A percentile compares a stretch with the other conserved stretches of the same genome.
Evolutionary conservation across 2,329 filamentous ascomycete genomes (phyloP).

Genomic region (Ilyonectria mors-panacis): DNA sequence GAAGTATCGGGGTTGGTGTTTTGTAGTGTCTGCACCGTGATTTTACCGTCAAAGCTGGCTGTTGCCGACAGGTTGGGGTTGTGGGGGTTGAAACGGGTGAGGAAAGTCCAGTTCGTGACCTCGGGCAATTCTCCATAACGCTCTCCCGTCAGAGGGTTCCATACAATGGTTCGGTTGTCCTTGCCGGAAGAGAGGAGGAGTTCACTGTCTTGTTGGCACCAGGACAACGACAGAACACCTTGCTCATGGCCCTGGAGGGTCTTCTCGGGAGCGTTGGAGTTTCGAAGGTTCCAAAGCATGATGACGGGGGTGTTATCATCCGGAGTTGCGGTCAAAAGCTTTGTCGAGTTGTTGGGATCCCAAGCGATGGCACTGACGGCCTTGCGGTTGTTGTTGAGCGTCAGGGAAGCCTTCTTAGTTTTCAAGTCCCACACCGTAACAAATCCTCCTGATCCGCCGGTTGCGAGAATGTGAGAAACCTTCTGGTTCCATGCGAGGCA

Average conservation of each 20-base stretch:
- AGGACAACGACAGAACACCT: conserved; percentile 92
- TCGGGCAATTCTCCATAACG: conserved; percentile 93
- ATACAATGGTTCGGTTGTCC: conserved; percentile 94
- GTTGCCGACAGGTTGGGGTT: conserved; percentile 95
- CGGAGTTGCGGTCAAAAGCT: conserved; percentile 92
- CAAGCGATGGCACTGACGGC: conserved; percentile 95
- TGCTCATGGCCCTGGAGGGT: conserved; percentile 93
- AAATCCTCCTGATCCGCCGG: conserved; percentile 92
- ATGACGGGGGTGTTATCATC: conserved; percentile 92
- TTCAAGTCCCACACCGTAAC: conserved; percentile 99
- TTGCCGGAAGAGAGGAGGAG: conserved; percentile 94
- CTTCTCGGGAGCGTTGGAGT: conserved; percentile 94
- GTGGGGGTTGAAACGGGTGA: conserved; percentile 92
- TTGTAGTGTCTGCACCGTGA: conserved; percentile 92
- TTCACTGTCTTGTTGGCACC: conserved; percentile 93
- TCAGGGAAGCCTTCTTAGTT: conserved; percentile 96
- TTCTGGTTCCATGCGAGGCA: conserved; percentile 99
- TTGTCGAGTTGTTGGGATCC: conserved; percentile 96
- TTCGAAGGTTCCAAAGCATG: conserved; percentile 93
- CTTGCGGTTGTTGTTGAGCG: conserved; percentile 95
- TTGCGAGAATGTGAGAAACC: conserved; percentile 95
- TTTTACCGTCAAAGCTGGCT: conserved; percentile 97
- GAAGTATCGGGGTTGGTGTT: conserved; percentile 88
- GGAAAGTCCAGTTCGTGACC: conserved; percentile 99
- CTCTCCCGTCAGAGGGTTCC: conserved; percentile 95